Evolutionary conservation across 1,284 basidiomycete species (phyloP), one percentile per base, ranked within the genome.

Genomic region (Pseudozyma hubeiensis): DNA sequence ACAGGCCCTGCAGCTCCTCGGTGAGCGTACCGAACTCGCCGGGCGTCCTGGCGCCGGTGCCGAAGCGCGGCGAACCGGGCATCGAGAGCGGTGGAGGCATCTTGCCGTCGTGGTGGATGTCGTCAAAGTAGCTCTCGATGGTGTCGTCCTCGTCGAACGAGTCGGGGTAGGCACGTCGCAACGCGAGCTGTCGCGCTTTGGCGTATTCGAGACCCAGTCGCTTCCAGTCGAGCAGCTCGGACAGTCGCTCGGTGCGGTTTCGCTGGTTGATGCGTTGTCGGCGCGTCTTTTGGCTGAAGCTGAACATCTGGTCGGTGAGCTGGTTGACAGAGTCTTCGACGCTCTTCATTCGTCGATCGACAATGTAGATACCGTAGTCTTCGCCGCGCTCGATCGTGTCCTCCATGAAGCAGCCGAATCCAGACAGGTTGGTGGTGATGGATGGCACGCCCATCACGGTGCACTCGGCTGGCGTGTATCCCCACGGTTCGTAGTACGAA

Each of bases 321-420:
- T 88, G 87, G 86, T 89, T 91, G 75, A 97, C 93, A 14, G 93
- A 92, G 64, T 97, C 94, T 80, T 98, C 94, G 59, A 96, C 90
- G 30, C 92, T 93, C 85, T 94, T 90, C 86, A 89, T 89, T 50
- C 95, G 90, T 52, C 96, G 90, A 84, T 98, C 95, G 80, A 97
- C 91, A 85, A 98, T 98, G 87, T 97, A 97, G 80, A 86, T 85
- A 30, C 84, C 85, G 79, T 88, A 88, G 81, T 89, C 88, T 67
- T 87, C 81, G 45, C 79, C 80, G 70, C 85, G 90, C 78, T 99
- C 96, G 79, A 99, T 94, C n/a, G 97, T 88, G 84, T 99, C 96
- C 86, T 97, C 93, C 92, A 98, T 96, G 87, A 97, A 97, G 85
- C 94, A 97, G 29, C 95, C 95, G 78, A 97, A 97, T 43, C 96